Conservation (phyloP, 192 early-diverging fungal species). For the Coemansia guatemalensis region DNA sequence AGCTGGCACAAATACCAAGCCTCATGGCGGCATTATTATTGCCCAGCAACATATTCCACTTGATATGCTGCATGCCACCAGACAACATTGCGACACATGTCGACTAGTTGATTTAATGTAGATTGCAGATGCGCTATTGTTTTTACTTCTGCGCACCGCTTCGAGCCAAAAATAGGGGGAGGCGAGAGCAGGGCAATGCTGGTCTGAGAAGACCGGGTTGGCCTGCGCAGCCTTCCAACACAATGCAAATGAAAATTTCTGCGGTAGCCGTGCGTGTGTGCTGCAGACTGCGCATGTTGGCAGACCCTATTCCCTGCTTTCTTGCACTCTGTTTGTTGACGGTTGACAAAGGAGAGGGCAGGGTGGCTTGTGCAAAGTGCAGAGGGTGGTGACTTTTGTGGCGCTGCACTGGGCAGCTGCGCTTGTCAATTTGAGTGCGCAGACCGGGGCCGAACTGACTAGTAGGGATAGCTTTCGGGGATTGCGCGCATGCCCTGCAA, state of each 20-base stretch:
- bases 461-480: background rate
- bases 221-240: background rate
- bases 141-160: background rate
- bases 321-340: background rate
- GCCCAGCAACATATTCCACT: background rate
- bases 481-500: background rate
- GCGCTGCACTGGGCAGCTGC: background rate
- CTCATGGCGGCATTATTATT: constrained; percentile 1
- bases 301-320: background rate
- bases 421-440: background rate
- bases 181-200: background rate
- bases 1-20: background rate
- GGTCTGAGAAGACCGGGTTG: background rate
- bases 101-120: background rate
- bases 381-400: background rate
- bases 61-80: background rate
- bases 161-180: background rate
- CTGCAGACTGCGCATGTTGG: background rate
- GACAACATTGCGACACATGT: background rate
- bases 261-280: background rate
- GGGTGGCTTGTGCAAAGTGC: background rate
- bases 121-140: background rate
- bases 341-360: background rate
- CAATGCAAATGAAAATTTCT: background rate
- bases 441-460: background rate